Conservation (phyloP, 257 asterid genomes). For the Ilex asprella region DNA sequence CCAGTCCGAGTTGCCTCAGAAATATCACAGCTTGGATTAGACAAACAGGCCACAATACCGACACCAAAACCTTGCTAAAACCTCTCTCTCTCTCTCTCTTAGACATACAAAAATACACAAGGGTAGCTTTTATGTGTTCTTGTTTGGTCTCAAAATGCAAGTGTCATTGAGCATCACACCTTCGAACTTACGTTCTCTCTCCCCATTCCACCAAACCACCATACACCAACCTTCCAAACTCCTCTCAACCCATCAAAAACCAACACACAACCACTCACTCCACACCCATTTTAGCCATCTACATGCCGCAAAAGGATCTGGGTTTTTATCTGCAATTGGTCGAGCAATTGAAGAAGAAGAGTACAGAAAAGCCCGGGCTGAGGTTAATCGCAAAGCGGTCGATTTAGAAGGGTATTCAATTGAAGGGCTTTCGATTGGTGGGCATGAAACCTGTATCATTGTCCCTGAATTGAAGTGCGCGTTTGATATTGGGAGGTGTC, state of each 20-base stretch:
- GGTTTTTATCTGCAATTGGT: conserved; percentile 72
- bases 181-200: conserved; percentile 8
- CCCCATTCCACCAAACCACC: conserved; percentile 3
- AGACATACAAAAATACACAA: not conserved
- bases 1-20: not conserved
- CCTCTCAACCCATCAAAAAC: conserved; percentile 1
- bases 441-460: conserved; percentile 88
- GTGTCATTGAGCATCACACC: conserved; percentile 2
- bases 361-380: conserved; percentile 90
- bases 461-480: conserved; percentile 90
- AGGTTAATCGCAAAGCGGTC: conserved; percentile 60
- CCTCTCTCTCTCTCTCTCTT: not conserved
- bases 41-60: not conserved
- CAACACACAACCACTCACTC: not conserved
- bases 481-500: conserved; percentile 96
- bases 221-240: not conserved
- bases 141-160: conserved; percentile 13
- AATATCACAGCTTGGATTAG: not conserved
- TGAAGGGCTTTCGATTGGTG: conserved; percentile 87
- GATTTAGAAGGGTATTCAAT: conserved; percentile 65
- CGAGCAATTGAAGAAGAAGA: conserved; percentile 89
- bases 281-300: conserved; percentile 2
- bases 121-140: not conserved
- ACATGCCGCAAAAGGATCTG: conserved; percentile 29
- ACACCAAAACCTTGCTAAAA: conserved; percentile 1